Percentiles rank a stretch among this genome's conserved stretches.
Evolutionary conservation across 805 yeast species (phyloP).

Genomic region (Ogataea chonburiensis): DNA sequence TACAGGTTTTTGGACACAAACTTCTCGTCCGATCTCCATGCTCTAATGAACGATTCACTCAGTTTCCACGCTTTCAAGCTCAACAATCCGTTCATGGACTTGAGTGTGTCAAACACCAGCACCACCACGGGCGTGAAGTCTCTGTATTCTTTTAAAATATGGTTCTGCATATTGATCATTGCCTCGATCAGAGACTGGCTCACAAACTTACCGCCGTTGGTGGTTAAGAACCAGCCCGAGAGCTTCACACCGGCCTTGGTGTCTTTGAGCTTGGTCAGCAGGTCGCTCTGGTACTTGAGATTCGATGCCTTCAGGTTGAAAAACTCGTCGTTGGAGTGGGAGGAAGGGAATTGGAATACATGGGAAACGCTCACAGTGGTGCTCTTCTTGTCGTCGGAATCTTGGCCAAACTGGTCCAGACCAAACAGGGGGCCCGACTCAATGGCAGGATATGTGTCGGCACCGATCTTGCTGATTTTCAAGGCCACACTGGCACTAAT

Average conservation of each 20-base stretch:
- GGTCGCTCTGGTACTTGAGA: constrained; percentile 63
- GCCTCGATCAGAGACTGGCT: constrained; percentile 66
- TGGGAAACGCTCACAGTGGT: constrained; percentile 50
- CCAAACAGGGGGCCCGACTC: constrained; percentile 75
- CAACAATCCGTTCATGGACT: constrained; percentile 59
- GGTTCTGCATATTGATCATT: constrained; percentile 58
- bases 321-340: constrained; percentile 44
- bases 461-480: constrained; percentile 64
- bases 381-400: constrained; percentile 23
- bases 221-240: constrained; percentile 79
- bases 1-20: constrained; percentile 66
- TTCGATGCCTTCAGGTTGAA: constrained; percentile 58
- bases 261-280: constrained; percentile 57
- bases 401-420: constrained; percentile 57
- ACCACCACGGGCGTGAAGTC: constrained; percentile 46
- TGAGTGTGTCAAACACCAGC: constrained; percentile 65
- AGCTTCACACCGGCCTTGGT: constrained; percentile 67
- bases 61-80: constrained; percentile 69
- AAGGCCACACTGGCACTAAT: constrained; percentile 54
- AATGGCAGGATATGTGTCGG: constrained; percentile 59
- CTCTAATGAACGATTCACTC: constrained; percentile 56
- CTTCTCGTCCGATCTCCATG: constrained; percentile 49
- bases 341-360: constrained; percentile 62
- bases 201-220: constrained; percentile 67
- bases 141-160: constrained; percentile 27